Conservation (phyloP, 495 filamentous ascomycete species). For the Haplographium delicatum region DNA sequence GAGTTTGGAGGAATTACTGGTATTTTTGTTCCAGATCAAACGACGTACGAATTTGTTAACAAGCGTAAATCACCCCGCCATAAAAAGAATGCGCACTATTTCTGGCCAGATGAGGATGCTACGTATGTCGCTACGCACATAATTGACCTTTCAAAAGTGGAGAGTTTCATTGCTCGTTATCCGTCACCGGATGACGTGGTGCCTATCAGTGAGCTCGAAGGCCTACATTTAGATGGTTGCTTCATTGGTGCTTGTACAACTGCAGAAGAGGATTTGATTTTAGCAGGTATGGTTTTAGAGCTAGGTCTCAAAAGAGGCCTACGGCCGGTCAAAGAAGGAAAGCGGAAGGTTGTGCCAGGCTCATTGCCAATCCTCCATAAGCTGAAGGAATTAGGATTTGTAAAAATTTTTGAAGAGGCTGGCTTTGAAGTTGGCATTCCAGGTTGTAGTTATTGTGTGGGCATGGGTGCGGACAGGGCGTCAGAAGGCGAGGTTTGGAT, state of each 20-base stretch:
- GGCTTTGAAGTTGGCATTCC: constrained; percentile 39
- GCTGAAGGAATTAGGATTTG: constrained; percentile 31
- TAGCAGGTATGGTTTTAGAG: constrained; percentile 37
- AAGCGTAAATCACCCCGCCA: constrained; percentile 28
- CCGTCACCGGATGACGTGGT: constrained; percentile 44
- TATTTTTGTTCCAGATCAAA: constrained; percentile 36
- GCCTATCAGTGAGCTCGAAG: constrained; percentile 29
- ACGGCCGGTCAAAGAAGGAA: constrained; percentile 28
- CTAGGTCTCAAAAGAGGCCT: constrained; percentile 30
- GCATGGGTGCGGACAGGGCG: constrained; percentile 39
- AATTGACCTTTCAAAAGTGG: constrained; percentile 36
- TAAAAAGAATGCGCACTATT: constrained; percentile 30
- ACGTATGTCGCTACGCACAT: constrained; percentile 32
- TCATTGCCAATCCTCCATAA: constrained; percentile 33
- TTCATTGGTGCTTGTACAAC: constrained; percentile 49
- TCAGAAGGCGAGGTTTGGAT: constrained; percentile 40
- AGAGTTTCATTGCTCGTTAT: constrained; percentile 35
- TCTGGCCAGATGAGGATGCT: constrained; percentile 35
- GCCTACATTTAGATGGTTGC: constrained; percentile 35
- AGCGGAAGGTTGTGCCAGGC: constrained; percentile 37
- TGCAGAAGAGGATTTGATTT: constrained; percentile 40
- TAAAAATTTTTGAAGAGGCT: constrained; percentile 34
- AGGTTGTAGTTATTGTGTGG: constrained; percentile 44
- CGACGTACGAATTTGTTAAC: constrained; percentile 31
- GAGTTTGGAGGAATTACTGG: constrained; percentile 44